Evolutionary conservation across 2,329 filamentous ascomycete species (phyloP).

Genomic region (Graphium sp.): DNA sequence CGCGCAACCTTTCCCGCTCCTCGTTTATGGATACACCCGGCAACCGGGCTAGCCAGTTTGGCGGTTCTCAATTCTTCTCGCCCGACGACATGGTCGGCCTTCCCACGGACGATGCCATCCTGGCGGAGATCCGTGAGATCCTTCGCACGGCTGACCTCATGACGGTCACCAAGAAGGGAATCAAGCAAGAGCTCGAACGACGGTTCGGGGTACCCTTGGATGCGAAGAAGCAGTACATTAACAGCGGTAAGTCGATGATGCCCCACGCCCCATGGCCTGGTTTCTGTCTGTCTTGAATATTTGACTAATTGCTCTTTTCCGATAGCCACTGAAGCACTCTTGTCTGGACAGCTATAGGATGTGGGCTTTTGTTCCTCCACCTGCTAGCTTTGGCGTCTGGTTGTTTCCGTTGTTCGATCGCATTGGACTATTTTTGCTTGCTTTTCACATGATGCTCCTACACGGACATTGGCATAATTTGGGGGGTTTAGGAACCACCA

Average conservation of each 20-base stretch:
- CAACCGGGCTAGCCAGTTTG: constrained; percentile 44
- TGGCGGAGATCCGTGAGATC: constrained; percentile 91
- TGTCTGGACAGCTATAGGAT: constrained; percentile 56
- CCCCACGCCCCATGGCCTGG: not conserved
- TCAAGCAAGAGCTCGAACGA: constrained; percentile 84
- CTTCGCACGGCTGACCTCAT: constrained; percentile 84
- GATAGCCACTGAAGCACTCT: constrained; percentile 56
- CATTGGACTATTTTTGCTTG: constrained; percentile 1
- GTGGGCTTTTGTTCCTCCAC: not conserved
- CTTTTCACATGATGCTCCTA: not conserved
- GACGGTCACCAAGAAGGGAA: constrained; percentile 96
- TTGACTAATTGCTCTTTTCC: constrained; percentile 1
- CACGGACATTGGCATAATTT: not conserved
- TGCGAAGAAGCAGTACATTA: constrained; percentile 81
- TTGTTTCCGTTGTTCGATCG: too few species aligned
- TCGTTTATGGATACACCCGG: constrained; percentile 40
- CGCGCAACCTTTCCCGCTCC: constrained; percentile 45
- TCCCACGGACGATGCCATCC: constrained; percentile 74
- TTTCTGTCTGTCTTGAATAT: constrained; percentile 12
- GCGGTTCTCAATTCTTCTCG: constrained; percentile 39
- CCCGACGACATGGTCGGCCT: constrained; percentile 57
- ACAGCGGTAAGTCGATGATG: constrained; percentile 51
- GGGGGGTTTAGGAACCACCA: not conserved
- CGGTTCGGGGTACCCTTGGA: constrained; percentile 80
- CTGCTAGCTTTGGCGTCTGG: not conserved